Conservation (phyloP, 2,329 filamentous ascomycete genomes). For the Myriosclerotinia curreyana region DNA sequence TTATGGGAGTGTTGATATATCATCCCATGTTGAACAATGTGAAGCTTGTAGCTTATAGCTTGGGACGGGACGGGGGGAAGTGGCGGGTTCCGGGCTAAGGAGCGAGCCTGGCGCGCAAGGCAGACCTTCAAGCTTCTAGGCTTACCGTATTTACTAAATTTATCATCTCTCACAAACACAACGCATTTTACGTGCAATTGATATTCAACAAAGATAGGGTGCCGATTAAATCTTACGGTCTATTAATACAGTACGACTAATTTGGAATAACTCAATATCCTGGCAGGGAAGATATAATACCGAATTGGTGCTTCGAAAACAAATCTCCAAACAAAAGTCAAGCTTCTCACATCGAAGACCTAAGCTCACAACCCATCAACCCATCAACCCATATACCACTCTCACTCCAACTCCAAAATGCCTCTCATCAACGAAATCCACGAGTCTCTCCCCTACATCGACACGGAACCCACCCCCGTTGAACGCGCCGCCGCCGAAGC, state of each 20-base stretch:
- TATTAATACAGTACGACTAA: neutral
- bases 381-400: slow-evolving; percentile 2
- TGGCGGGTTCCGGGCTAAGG: neutral
- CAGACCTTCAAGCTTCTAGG: slow-evolving; percentile 9
- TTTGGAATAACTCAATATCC: neutral
- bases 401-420: slow-evolving; percentile 29
- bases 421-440: slow-evolving; percentile 34
- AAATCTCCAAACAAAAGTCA: neutral
- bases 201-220: neutral
- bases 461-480: slow-evolving; percentile 62
- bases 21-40: slow-evolving; percentile 15
- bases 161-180: slow-evolving; percentile 2
- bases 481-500: slow-evolving; percentile 65
- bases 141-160: slow-evolving; percentile 7
- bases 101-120: slow-evolving; percentile 22
- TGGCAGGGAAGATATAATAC: neutral
- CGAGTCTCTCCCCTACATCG: slow-evolving; percentile 57
- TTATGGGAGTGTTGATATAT: slow-evolving; percentile 2
- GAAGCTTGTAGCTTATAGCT: slow-evolving; percentile 11
- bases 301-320: neutral
- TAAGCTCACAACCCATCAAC: slow-evolving; percentile 7
- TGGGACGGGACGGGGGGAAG: neutral
- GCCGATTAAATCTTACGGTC: neutral
- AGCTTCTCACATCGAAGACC: neutral
- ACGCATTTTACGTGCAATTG: neutral